Evolutionary conservation across 768 basidiomycete species (phyloP).

Genomic region (Amanita pseudoporphyria): DNA sequence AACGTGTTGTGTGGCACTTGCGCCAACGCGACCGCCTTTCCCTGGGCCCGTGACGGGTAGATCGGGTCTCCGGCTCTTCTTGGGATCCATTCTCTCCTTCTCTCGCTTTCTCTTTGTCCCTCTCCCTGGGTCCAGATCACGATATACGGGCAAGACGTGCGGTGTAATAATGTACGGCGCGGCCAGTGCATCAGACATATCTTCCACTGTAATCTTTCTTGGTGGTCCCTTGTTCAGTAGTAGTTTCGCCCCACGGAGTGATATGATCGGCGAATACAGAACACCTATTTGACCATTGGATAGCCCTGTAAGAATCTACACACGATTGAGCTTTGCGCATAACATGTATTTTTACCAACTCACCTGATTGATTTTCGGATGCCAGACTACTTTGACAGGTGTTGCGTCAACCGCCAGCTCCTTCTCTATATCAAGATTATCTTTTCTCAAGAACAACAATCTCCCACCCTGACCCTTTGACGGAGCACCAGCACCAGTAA

Average conservation of each 20-base stretch:
- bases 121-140: constrained; percentile 64
- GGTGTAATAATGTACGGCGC: constrained; percentile 89
- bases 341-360: constrained; percentile 17
- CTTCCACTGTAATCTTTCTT: constrained; percentile 73
- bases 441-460: constrained; percentile 65
- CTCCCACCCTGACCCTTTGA: constrained; percentile 61
- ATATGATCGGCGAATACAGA: constrained; percentile 85
- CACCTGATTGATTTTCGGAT: constrained; percentile 96
- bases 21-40: constrained; percentile 88
- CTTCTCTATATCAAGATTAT: constrained; percentile 60
- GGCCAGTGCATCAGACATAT: constrained; percentile 79
- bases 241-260: constrained; percentile 88
- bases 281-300: constrained; percentile 85
- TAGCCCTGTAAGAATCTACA: constrained; percentile 77
- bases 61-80: constrained; percentile 88
- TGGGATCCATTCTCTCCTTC: constrained; percentile 78
- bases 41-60: constrained; percentile 92
- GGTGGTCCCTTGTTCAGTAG: constrained; percentile 81
- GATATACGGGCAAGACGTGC: constrained; percentile 87
- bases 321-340: constrained; percentile 6
- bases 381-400: constrained; percentile 91
- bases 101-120: constrained; percentile 86
- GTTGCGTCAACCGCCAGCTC: constrained; percentile 61
- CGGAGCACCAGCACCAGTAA: constrained; percentile 72
- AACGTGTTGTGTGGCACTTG: constrained; percentile 94